Evolutionary conservation across 768 basidiomycete species (phyloP).

Genomic region (Phlegmacium glaucopus): DNA sequence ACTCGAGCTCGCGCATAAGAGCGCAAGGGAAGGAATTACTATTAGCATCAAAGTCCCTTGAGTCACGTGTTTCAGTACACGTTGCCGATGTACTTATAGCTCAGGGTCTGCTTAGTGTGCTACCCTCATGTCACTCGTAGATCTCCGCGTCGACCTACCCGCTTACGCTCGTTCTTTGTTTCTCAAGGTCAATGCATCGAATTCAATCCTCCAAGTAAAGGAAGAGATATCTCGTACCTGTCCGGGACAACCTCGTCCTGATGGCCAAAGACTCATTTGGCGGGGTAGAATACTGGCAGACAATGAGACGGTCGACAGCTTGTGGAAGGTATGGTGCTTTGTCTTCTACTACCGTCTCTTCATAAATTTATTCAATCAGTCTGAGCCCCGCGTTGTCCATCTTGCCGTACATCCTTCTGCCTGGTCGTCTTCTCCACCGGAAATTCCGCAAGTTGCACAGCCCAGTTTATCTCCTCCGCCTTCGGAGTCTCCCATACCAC

Average conservation of each 20-base stretch:
- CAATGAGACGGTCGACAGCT: conserved; percentile 57
- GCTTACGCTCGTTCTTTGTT: conserved; percentile 66
- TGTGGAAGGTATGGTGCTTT: conserved; percentile 61
- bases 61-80: conserved; percentile 27
- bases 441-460: conserved; percentile 18
- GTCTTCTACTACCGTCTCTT: background rate
- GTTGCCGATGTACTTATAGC: conserved; percentile 11
- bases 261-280: conserved; percentile 79
- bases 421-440: conserved; percentile 59
- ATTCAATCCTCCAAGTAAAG: conserved; percentile 64
- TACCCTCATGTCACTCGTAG: conserved; percentile 36
- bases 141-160: conserved; percentile 73
- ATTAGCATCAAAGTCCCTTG: conserved; percentile 32
- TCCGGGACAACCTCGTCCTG: conserved; percentile 57
- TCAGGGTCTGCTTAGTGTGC: background rate
- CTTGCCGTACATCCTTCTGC: conserved; percentile 79
- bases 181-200: conserved; percentile 43
- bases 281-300: conserved; percentile 65
- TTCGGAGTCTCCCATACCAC: background rate
- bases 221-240: conserved; percentile 58
- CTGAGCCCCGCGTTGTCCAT: conserved; percentile 62
- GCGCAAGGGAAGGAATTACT: conserved; percentile 58
- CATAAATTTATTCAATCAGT: conserved; percentile 35
- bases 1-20: conserved; percentile 70
- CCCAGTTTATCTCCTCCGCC: conserved; percentile 4